Conservation (phyloP, 176 grass and related monocot species). For the Microstegium vimineum region DNA sequence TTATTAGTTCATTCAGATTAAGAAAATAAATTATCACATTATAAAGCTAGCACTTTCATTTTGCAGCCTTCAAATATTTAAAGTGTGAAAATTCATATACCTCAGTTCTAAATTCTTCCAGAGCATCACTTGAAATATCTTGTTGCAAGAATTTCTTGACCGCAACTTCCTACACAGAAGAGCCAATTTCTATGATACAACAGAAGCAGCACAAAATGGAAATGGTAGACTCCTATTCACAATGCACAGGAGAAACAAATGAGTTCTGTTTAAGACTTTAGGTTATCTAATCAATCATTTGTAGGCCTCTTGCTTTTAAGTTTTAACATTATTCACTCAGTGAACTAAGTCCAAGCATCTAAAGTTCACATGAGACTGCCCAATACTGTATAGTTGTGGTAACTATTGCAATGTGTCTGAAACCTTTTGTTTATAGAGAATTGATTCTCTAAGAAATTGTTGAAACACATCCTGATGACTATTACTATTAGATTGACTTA, state of each 20-base stretch:
- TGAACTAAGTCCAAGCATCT: not conserved
- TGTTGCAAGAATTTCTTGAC: constrained; percentile 99
- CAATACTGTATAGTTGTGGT: not conserved
- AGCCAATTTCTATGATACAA: constrained; percentile 35
- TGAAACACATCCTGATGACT: not conserved
- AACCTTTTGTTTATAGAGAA: not conserved
- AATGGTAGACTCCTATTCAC: not conserved
- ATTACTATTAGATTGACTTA: constrained; percentile 4
- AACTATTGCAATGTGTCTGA: not conserved
- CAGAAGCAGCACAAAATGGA: constrained; percentile 20
- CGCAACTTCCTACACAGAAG: constrained; percentile 72
- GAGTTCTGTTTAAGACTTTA: not conserved
- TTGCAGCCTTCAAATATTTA: not conserved
- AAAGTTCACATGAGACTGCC: not conserved
- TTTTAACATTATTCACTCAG: not conserved
- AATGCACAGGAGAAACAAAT: not conserved
- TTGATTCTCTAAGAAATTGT: not conserved
- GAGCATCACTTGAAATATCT: constrained; percentile 94
- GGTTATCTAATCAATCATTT: constrained; percentile 11
- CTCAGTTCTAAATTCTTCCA: constrained; percentile 95
- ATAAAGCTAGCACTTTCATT: not conserved
- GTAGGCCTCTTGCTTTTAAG: not conserved
- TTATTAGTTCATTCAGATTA: constrained; percentile 7
- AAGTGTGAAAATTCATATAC: constrained; percentile 43
- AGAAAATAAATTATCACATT: constrained; percentile 24